These are phyloP conservation scores for Pyrenopolyporus hunteri DNA, from an alignment of 495 filamentous ascomycete species.

Conservation along the genomic window DNA sequence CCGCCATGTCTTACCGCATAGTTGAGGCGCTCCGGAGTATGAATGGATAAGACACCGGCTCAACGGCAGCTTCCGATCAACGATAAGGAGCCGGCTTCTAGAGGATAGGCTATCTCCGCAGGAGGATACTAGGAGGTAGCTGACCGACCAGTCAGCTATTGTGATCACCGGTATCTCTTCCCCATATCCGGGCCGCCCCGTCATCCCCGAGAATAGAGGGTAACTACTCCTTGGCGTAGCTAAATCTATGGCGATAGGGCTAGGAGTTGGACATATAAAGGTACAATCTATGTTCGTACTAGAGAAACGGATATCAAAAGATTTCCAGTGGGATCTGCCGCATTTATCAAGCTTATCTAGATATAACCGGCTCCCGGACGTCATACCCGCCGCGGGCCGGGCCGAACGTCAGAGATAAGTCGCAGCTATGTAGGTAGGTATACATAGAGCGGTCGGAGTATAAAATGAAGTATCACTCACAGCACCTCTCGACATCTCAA, in stretches of 20 bases:
- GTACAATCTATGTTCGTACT: not conserved
- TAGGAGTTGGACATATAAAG: not conserved
- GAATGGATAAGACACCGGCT: not conserved
- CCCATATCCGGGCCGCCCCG: slow-evolving; percentile 34
- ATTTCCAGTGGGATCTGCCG: not conserved
- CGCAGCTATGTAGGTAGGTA: not conserved
- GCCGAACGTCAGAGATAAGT: not conserved
- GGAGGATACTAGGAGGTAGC: too few species aligned
- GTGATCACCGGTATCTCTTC: slow-evolving; percentile 24
- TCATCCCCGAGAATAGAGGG: not conserved
- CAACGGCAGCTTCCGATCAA: slow-evolving; percentile 21
- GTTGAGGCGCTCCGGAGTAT: too few species aligned
- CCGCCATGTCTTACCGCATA: too few species aligned
- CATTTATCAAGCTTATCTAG: not conserved
- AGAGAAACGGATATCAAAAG: not conserved
- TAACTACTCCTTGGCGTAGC: not conserved
- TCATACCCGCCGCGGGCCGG: not conserved
- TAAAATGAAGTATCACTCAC: too few species aligned
- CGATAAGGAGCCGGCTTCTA: slow-evolving; percentile 14
- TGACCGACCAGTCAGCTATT: not conserved
- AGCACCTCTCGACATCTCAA: not conserved
- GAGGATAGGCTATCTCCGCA: slow-evolving; percentile 29
- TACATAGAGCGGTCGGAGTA: not conserved
- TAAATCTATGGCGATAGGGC: not conserved
- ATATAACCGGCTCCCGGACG: not conserved